These are phyloP conservation scores for Croton setiger DNA, from an alignment of 441 rosid species.

Conservation along the genomic window DNA sequence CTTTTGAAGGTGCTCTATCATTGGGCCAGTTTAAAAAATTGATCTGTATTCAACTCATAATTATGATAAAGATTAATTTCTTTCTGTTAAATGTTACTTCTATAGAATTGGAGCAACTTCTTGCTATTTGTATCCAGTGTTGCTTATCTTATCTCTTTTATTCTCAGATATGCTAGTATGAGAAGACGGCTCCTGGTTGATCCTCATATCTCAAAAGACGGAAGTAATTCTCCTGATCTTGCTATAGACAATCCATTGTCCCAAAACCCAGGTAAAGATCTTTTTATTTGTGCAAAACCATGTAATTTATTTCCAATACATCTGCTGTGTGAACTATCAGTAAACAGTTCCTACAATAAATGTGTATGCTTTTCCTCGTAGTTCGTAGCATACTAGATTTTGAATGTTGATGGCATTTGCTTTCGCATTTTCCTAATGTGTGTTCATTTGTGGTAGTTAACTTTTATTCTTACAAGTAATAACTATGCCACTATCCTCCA, in stretches of 20 bases:
- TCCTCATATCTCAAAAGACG: conserved; percentile 67
- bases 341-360: not conserved
- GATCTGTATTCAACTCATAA: not conserved
- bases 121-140: not conserved
- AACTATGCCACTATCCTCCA: not conserved
- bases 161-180: conserved; percentile 70
- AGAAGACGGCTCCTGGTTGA: conserved; percentile 75
- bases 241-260: conserved; percentile 86
- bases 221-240: conserved; percentile 57
- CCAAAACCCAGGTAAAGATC: conserved; percentile 72
- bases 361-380: not conserved
- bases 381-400: not conserved
- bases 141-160: not conserved
- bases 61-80: not conserved
- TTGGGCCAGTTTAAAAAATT: not conserved
- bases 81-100: conserved; percentile 1
- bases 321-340: not conserved
- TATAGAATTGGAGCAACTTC: not conserved
- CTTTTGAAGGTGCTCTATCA: not conserved
- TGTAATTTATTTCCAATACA: not conserved
- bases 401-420: not conserved
- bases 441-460: not conserved
- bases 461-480: not conserved
- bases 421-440: not conserved
- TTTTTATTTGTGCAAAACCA: conserved; percentile 9